Conservation (phyloP, 768 basidiomycete species). For the Sporobolomyces roseus region DNA sequence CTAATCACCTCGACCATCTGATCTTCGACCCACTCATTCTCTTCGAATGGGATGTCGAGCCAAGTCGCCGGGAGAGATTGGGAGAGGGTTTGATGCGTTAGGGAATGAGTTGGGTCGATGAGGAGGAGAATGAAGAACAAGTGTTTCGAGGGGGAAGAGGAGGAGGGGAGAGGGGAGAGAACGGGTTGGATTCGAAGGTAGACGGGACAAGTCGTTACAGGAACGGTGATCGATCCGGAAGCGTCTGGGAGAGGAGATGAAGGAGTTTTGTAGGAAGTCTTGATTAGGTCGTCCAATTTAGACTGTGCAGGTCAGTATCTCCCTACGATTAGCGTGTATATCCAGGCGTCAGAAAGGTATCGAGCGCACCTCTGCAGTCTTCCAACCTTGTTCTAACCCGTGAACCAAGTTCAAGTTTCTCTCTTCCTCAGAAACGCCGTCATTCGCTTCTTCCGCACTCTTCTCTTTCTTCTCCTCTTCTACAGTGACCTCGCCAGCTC, state of each 20-base stretch:
- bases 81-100: slow-evolving; percentile 71
- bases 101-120: slow-evolving; percentile 71
- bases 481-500: slow-evolving; percentile 61
- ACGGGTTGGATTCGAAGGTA: slow-evolving; percentile 92
- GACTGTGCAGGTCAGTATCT: no score
- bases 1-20: slow-evolving; percentile 79
- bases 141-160: slow-evolving; percentile 50
- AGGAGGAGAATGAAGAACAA: slow-evolving; percentile 70
- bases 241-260: neutral
- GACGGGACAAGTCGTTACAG: slow-evolving; percentile 73
- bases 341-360: no score
- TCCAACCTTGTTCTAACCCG: slow-evolving; percentile 75
- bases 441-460: slow-evolving; percentile 38
- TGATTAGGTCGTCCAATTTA: no score
- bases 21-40: slow-evolving; percentile 92
- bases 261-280: slow-evolving; percentile 42
- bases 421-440: slow-evolving; percentile 46
- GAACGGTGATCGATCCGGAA: slow-evolving; percentile 43
- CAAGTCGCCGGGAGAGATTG: slow-evolving; percentile 80
- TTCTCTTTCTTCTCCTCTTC: slow-evolving; percentile 53
- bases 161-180: slow-evolving; percentile 55
- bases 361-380: slow-evolving; percentile 67
- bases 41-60: slow-evolving; percentile 79
- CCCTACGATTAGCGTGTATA: no score
- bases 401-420: slow-evolving; percentile 79